phyloP scores from a whole-genome alignment of 208 protist genomes.

The Trypanosoma lewisi region DNA sequence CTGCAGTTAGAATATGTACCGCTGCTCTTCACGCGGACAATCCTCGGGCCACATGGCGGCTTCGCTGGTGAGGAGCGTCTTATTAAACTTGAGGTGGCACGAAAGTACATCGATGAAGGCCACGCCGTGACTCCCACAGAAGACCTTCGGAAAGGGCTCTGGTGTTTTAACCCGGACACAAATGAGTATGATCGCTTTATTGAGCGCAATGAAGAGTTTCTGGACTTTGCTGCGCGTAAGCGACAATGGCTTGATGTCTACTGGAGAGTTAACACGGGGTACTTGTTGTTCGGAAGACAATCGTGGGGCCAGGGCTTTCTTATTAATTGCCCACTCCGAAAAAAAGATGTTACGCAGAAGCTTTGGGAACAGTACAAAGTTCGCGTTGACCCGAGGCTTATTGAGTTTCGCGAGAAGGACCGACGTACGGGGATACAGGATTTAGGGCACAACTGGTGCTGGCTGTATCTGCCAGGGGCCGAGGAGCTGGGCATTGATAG shows the following conservation, averaged over 20 bases:
- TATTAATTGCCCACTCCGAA: conserved; percentile 87
- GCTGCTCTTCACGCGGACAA: conserved; percentile 84
- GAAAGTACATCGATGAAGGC: conserved; percentile 77
- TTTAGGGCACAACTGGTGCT: conserved; percentile 92
- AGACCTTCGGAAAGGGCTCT: conserved; percentile 75
- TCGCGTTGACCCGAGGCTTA: conserved; percentile 77
- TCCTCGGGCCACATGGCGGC: conserved; percentile 85
- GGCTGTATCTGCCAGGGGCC: conserved; percentile 89
- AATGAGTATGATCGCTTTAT: conserved; percentile 86
- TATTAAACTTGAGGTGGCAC: conserved; percentile 85
- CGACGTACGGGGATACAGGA: conserved; percentile 88
- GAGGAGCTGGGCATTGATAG: conserved; percentile 88
- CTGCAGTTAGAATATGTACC: conserved; percentile 88
- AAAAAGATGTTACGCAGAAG: conserved; percentile 88
- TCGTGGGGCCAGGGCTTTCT: conserved; percentile 89
- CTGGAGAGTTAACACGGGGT: conserved; percentile 92
- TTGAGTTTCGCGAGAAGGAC: conserved; percentile 89
- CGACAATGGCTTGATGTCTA: conserved; percentile 92
- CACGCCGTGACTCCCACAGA: conserved; percentile 60
- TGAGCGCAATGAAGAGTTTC: conserved; percentile 85
- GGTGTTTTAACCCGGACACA: conserved; percentile 89
- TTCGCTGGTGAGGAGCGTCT: conserved; percentile 90
- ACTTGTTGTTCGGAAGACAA: conserved; percentile 85
- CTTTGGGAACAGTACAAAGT: conserved; percentile 93
- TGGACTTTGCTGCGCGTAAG: conserved; percentile 90